Evolutionary conservation across 306 rosid genomes (phyloP), one percentile per base, ranked within the genome.

Genomic region (Medicago ruthenica): DNA sequence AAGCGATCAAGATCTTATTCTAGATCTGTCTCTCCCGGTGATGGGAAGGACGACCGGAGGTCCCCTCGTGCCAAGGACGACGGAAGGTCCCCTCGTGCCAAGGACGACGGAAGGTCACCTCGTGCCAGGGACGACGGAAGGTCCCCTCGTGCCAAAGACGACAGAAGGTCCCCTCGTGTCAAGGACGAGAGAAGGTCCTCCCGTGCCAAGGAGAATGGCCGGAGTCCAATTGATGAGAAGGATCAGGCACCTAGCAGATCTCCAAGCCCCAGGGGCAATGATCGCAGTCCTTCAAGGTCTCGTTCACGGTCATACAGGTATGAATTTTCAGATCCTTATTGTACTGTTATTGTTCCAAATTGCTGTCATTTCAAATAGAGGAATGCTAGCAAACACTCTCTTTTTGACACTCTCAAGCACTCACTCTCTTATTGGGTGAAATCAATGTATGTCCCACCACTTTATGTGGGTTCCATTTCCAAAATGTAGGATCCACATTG

Each of bases 1-100:
- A 87, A 84, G 77, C 83, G 80, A 14, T 87, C 97, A 44, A 84
- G 92, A 81, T 92, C 97, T 86, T 76, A 84, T 85, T 94, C 97
- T 76, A 89, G 70, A 71, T 90, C 98, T 75, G 87, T 75, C 82
- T 85, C 88, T 6, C 95, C 85, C 4, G 78, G 60, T 22, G 88
- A 57, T 54, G 87, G 41, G 70, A 80, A 80, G 80, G 57, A 50
- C 1, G 10, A 6, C 21, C 7, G 20, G 8, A 16, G 59, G 6
- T 17, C 59, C 6, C 4, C 59, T 9, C 60, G 60, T 70, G 86
- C 71, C 82, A 79, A 80, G 60, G 31, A 55, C 0, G 61, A 55
- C 31, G 9, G 61, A 24, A 54, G 60, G 31, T 18, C 31, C 14
- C 61, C 61, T 55, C 31, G 15, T 73, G 85, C 71, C 82, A 80